These are phyloP conservation scores for Russula earlei DNA, from an alignment of 768 basidiomycete species.

Conservation along the genomic window DNA sequence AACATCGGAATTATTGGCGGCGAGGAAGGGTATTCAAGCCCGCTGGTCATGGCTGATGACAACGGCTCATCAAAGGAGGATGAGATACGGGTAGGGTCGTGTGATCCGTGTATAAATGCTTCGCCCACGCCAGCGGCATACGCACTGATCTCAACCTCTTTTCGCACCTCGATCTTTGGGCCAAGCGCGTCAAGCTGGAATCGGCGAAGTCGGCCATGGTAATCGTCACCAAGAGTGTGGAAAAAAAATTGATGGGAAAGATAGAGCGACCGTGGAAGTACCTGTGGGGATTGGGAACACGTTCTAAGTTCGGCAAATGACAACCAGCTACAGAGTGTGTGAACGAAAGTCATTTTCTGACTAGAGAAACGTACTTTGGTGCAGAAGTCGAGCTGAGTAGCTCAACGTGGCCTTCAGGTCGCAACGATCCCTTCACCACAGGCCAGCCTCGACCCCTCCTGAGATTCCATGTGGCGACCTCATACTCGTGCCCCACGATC, in stretches of 20 bases:
- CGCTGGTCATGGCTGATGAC: slow-evolving; percentile 59
- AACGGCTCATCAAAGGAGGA: slow-evolving; percentile 74
- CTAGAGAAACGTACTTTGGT: slow-evolving; percentile 10
- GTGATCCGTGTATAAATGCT: slow-evolving; percentile 46
- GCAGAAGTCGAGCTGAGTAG: not conserved
- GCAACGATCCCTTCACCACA: slow-evolving; percentile 37
- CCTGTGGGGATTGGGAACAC: slow-evolving; percentile 42
- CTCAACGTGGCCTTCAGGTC: not conserved
- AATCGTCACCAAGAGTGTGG: slow-evolving; percentile 63
- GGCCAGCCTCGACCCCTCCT: slow-evolving; percentile 42
- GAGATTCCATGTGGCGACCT: slow-evolving; percentile 61
- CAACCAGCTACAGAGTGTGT: slow-evolving; percentile 41
- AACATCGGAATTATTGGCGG: slow-evolving; percentile 62
- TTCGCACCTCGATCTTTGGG: slow-evolving; percentile 57
- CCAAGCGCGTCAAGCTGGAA: slow-evolving; percentile 51
- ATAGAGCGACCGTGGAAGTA: slow-evolving; percentile 71
- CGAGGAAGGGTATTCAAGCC: slow-evolving; percentile 40
- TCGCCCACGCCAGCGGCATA: slow-evolving; percentile 34
- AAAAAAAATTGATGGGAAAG: slow-evolving; percentile 82
- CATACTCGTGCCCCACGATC: slow-evolving; percentile 30
- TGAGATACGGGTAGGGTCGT: slow-evolving; percentile 35
- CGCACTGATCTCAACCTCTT: slow-evolving; percentile 58
- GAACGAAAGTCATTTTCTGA: not conserved
- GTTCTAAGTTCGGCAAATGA: slow-evolving; percentile 80
- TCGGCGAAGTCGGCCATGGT: slow-evolving; percentile 65